Conservation (phyloP, 1,139 yeast species). For the Meyerozyma sp. region DNA sequence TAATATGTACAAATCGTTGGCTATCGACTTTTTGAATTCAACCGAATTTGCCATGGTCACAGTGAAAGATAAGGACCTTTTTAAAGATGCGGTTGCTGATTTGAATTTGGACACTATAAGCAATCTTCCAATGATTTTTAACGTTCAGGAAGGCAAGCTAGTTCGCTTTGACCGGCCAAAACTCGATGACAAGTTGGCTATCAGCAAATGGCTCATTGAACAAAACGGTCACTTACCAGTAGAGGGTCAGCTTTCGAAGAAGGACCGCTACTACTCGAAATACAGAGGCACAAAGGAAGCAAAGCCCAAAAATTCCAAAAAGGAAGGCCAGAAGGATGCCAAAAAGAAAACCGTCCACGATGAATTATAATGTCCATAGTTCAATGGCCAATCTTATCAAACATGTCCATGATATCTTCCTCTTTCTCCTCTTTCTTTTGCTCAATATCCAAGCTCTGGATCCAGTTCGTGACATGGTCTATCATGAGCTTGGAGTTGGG, state of each 20-base stretch:
- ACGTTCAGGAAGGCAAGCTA: slow-evolving; percentile 19
- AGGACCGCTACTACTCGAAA: slow-evolving; percentile 25
- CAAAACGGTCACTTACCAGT: slow-evolving; percentile 22
- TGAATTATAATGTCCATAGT: slow-evolving; percentile 4
- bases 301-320: too few species aligned
- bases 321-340: too few species aligned
- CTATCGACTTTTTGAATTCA: slow-evolving; percentile 58
- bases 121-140: slow-evolving; percentile 25
- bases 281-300: slow-evolving; percentile 14
- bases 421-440: slow-evolving; percentile 9
- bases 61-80: slow-evolving; percentile 3
- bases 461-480: slow-evolving; percentile 55
- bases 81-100: slow-evolving; percentile 13
- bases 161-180: slow-evolving; percentile 18
- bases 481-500: slow-evolving; percentile 66
- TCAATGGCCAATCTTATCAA: background rate
- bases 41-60: slow-evolving; percentile 27
- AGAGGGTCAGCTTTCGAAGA: slow-evolving; percentile 38
- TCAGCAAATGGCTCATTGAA: slow-evolving; percentile 31
- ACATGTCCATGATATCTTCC: slow-evolving; percentile 5
- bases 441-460: slow-evolving; percentile 17
- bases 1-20: slow-evolving; percentile 65
- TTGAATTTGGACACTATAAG: slow-evolving; percentile 7
- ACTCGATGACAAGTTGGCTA: slow-evolving; percentile 25
- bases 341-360: slow-evolving; percentile 11